phyloP scores from a whole-genome alignment of 2,329 filamentous ascomycete genomes.

The Fusarium phyllophilum region DNA sequence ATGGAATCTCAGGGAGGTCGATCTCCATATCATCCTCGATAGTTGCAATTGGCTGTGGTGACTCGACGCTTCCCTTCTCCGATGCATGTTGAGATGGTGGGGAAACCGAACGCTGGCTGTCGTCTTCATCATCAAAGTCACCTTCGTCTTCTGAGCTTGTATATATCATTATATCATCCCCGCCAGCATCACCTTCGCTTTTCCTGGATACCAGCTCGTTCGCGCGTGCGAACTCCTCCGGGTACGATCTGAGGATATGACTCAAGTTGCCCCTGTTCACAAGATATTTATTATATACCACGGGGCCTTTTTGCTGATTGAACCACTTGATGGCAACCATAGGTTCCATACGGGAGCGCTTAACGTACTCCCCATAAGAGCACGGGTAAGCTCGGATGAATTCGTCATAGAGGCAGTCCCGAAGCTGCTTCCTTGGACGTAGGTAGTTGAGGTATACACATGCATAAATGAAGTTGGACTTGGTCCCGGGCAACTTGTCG shows the following conservation, averaged over 20 bases:
- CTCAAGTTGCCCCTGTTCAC: conserved; percentile 51
- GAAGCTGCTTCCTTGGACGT: conserved; percentile 47
- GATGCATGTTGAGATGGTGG: background rate
- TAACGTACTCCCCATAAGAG: conserved; percentile 56
- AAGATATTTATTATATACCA: conserved; percentile 44
- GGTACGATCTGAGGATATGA: conserved; percentile 49
- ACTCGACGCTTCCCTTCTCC: background rate
- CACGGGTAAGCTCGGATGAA: conserved; percentile 58
- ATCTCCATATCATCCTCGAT: conserved; percentile 33
- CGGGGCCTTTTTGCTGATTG: conserved; percentile 40
- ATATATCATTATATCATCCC: conserved; percentile 22
- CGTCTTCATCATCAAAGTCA: conserved; percentile 1
- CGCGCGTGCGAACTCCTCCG: conserved; percentile 44
- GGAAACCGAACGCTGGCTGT: background rate
- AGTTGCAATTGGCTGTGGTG: background rate
- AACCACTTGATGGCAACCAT: conserved; percentile 57
- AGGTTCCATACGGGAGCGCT: conserved; percentile 39
- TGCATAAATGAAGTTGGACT: conserved; percentile 56
- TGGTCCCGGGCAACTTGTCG: conserved; percentile 44
- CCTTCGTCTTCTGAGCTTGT: conserved; percentile 26
- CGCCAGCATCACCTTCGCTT: background rate
- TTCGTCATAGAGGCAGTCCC: conserved; percentile 62
- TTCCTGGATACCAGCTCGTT: conserved; percentile 21
- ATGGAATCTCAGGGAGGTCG: conserved; percentile 6
- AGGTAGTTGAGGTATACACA: conserved; percentile 57